Evolutionary conservation across 345 rosid genomes (phyloP), one percentile per base, ranked within the genome.

Genomic region (Nephelium lappaceum): DNA sequence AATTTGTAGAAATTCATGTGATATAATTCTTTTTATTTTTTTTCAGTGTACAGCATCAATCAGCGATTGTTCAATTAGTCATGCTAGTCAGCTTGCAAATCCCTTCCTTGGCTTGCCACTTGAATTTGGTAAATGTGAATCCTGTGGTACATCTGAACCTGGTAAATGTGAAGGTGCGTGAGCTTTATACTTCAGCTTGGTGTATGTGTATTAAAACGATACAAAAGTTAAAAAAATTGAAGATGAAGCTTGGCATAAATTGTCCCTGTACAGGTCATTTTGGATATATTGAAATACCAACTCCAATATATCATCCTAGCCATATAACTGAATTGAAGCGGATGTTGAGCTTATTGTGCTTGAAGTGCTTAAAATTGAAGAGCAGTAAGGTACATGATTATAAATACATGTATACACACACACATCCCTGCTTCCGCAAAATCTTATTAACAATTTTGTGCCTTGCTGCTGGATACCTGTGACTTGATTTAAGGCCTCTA

Each of bases 81-180:
- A 96, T 83, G 81, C 91, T 11, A 90, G 83, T 87, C 98, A 94
- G 83, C 89, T 94, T 9, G 83, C 91, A 14, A 96, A 96, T 82
- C 82, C 98, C 16, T 94, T 88, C 80, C 93, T 96, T 73, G 99
- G 99, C 36, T 79, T 96, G 85, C 99, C 99, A 3, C 90, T 96
- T 1, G 97, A 94, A 66, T 91, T 85, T 86, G 98, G 99, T 3
- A 93, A 91, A 85, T 96, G 99, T 73, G 97, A 91, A 68, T 88
- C 99, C 39, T 94, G 99, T 77, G 97, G 99, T 65, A 88, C 97
- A 5, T 85, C 97, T 24, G 99, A 94, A 78, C 77, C 87, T 19
- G 94, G 92, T 39, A 79, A 93, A 83, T 96, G 98, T 73, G 99
- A 93, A 91, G 99, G 98, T 91, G 81, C 60, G 86, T 76, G 11